Base-by-base conservation (phyloP, 2,329 filamentous ascomycete genomes). In the Aciculosporium take region DNA sequence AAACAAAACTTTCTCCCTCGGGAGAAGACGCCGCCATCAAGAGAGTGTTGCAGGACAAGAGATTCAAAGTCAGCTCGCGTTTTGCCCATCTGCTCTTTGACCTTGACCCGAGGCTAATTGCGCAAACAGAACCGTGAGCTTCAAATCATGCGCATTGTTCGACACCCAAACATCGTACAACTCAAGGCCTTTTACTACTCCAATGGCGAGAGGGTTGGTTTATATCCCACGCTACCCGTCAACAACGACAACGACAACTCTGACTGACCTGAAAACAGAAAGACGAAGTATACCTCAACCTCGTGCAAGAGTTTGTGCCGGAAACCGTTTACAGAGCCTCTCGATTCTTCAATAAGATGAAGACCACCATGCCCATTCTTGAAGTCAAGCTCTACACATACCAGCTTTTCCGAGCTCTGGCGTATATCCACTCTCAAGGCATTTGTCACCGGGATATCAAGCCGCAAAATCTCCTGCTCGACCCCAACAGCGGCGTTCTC, bases 331-430 rank as follows among this genome's bases (percentile, higher is more conserved):
- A 98, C 65, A 81, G 91, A 57, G 91, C 91, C 33, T 96, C 91
- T 49, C 81, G 91, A 56, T 96, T 95, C 69, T 98, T 98, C 75
- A 96, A 93, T 74, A 98, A 98, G 72, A 82, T 96, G 81, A 98
- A 96, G 79, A 94, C 88, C 6, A 95, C 89, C 40, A 98, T 98
- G 91, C 91, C 91, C 13, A 94, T 89, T 54, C 77, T 98, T 53
- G 91, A 98, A 65, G 87, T 96, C 60, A 98, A 98, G 72, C 81
- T 98, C 48, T 98, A 96, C 72, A 98, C 89, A 61, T 98, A 98
- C 68, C 91, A 98, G 71, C 82, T 98, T 42, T 98, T 98, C 77
- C 82, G 91, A 54, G 94, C 91, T 28, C 74, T 98, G 53, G 91
- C 91, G 57, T 98, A 98, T 67, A 98, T 98, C 54, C 91, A 98